These are phyloP conservation scores for Diplodia sapinea DNA, from an alignment of 2,329 filamentous ascomycete genomes.

Conservation along the genomic window DNA sequence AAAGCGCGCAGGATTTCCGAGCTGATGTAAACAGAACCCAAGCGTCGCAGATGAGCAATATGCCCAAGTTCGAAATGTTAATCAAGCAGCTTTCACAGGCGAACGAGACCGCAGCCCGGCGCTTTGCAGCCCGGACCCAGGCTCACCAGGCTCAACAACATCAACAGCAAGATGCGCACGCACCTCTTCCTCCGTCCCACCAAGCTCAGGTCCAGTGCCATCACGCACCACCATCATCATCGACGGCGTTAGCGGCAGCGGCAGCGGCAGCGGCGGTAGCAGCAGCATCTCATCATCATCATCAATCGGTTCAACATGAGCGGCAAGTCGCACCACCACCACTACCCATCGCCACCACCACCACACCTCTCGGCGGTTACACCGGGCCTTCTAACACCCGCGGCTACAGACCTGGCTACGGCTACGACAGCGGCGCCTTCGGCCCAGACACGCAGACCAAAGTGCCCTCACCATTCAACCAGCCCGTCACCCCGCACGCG, in stretches of 20 bases:
- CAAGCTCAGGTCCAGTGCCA: background rate
- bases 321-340: background rate
- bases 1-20: constrained; percentile 53
- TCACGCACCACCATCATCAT: background rate
- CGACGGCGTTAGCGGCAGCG: background rate
- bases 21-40: constrained; percentile 44
- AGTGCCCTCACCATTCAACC: constrained; percentile 20
- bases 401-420: constrained; percentile 30
- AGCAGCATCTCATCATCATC: background rate
- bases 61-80: constrained; percentile 43
- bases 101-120: constrained; percentile 30
- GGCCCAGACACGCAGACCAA: constrained; percentile 28
- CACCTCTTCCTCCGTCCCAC: constrained; percentile 17
- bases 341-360: background rate
- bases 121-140: constrained; percentile 25
- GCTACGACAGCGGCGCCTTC: constrained; percentile 31
- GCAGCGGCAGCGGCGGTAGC: background rate
- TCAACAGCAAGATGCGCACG: constrained; percentile 28
- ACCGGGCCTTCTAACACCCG: constrained; percentile 30
- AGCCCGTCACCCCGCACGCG: background rate
- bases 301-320: background rate
- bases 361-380: constrained; percentile 16
- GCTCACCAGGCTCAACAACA: constrained; percentile 9
- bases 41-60: constrained; percentile 37
- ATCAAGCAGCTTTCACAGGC: constrained; percentile 39